Evolutionary conservation across 257 asterid species (phyloP), one percentile per base, ranked within the genome.

Genomic region (Nyctanthes arbortristis): DNA sequence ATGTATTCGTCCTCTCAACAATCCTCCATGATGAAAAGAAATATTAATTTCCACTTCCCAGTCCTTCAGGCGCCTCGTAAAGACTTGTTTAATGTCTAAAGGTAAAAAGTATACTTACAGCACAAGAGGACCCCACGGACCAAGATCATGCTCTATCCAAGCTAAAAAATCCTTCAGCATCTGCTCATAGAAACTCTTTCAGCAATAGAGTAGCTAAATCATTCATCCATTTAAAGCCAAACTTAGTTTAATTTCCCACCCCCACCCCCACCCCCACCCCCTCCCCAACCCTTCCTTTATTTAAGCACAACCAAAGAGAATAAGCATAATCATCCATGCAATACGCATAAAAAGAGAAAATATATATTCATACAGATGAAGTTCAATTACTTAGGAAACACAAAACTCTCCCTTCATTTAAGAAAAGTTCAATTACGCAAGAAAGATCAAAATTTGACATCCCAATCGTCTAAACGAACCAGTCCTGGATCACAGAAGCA

Each of bases 111-210:
- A 60, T 22, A 78, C 85, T 80, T 73, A 83, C 88, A 83, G 60
- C 66, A 75, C 88, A 59, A 80, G 64, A 73, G 88, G 88, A 75
- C 88, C 88, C 88, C 88, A 83, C 67, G 82, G 82, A 66, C 88
- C 88, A 63, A 83, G 85, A 75, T 83, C 85, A 30, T 70, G 70
- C 16, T 83, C 81, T 37, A 83, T 74, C 88, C 85, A 83, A 28
- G 65, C n/a, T 73, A 83, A 70, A 67, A 83, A 83, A 30, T 80
- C 68, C 72, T 78, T 83, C 62, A 83, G 69, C 35, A 80, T 78
- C 88, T 83, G 80, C 71, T 62, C 30, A 27, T 62, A 34, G 20
- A 47, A 45, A 52, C 22, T n/a, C 13, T 57, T 43, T 29, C 39
- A 40, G 45, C 24, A 62, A 43, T 27, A 63, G 5, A 14, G 16